Evolutionary conservation across 768 basidiomycete genomes (phyloP), one percentile per base, ranked within the genome.

Genomic region (Podaxis sp.): DNA sequence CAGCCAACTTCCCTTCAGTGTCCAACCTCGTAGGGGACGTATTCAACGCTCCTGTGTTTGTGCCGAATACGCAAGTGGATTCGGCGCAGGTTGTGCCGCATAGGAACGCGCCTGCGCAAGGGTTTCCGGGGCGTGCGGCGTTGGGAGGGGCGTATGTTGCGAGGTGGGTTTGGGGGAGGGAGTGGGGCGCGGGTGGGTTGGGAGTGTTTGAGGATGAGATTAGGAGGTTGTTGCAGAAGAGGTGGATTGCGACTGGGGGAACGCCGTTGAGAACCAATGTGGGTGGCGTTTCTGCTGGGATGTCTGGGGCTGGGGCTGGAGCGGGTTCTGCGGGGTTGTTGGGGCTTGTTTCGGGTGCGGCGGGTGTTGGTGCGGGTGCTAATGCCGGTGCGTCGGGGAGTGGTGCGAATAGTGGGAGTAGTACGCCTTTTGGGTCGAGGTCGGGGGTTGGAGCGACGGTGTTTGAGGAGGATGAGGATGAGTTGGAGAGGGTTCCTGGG

Each of bases 91-190:
- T 85, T 17, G 80, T 84, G 15, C 82, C 86, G 12, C 90, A 91
- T 67, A 82, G 90, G 25, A 91, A 91, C 66, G 85, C 90, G 0
- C 91, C 91, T 7, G 87, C 86, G 0, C 66, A 70, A 24, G 88
- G 90, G 13, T 91, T 83, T 72, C 87, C 90, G 0, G 83, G 84
- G 13, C 82, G 91, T 12, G 88, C 85, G 1, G 80, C 89, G 0
- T 76, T 94, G 2, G 92, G 92, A 0, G 82, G 85, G 0, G 90
- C 92, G 1, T 94, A 91, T 69, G 76, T 91, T 46, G 93, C 91
- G 29, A 81, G 93, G 7, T 94, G 93, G 92, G 87, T 91, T 47
- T 94, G 91, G 91, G 86, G 89, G 43, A 82, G 85, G 66, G 88
- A 91, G 67, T 72, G 78, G 77, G 75, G 76, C 24, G 69, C 76